These are phyloP conservation scores for Ambrosia hybrid DNA, from an alignment of 140 eudicot genomes.

Conservation along the genomic window DNA sequence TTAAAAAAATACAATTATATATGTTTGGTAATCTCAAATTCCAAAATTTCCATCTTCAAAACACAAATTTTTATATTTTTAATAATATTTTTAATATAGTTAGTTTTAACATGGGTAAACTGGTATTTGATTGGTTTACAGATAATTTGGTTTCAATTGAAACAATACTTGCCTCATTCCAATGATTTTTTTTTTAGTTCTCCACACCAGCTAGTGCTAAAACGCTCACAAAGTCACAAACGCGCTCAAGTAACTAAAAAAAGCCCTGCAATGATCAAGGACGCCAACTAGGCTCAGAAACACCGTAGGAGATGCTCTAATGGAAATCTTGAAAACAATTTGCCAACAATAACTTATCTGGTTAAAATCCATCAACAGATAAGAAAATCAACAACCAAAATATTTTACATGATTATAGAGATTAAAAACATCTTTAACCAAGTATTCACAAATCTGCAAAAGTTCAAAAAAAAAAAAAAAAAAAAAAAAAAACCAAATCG, in stretches of 20 bases:
- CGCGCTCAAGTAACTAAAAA: too few species aligned
- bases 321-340: background rate
- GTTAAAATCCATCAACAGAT: background rate
- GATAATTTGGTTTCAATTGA: background rate
- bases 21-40: background rate
- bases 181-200: too few species aligned
- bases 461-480: too few species aligned
- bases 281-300: background rate
- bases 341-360: background rate
- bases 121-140: background rate
- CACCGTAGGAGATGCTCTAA: background rate
- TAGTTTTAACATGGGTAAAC: background rate
- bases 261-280: background rate
- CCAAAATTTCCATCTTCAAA: too few species aligned
- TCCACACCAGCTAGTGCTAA: too few species aligned
- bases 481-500: too few species aligned
- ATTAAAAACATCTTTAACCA: background rate
- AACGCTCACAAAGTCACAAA: too few species aligned
- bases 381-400: background rate
- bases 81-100: too few species aligned
- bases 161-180: background rate
- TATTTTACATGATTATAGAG: background rate
- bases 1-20: too few species aligned
- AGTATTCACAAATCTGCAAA: background rate
- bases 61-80: background rate